Conservation (phyloP, 1,284 basidiomycete species). For the Ustilago shanxiensis region DNA sequence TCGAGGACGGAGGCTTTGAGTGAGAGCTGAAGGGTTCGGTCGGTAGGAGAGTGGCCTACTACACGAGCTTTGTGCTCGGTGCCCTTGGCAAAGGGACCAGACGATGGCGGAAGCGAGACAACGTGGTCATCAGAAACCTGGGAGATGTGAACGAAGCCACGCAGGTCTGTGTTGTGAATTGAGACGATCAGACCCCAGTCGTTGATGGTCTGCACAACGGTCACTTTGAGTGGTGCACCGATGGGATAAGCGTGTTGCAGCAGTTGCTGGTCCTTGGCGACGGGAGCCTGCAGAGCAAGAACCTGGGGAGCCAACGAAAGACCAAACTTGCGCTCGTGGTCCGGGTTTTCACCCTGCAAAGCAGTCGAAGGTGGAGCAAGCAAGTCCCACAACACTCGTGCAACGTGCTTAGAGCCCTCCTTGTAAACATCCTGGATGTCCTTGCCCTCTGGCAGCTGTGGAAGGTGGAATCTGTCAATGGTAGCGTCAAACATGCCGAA, state of each 20-base stretch:
- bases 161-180: conserved; percentile 49
- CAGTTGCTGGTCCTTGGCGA: conserved; percentile 30
- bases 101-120: conserved; percentile 77
- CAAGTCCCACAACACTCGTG: conserved; percentile 81
- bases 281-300: conserved; percentile 51
- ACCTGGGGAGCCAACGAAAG: conserved; percentile 63
- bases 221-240: conserved; percentile 56
- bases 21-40: conserved; percentile 88
- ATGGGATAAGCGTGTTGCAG: conserved; percentile 61
- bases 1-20: conserved; percentile 85
- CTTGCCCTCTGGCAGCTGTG: conserved; percentile 62
- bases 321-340: conserved; percentile 62
- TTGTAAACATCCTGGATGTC: conserved; percentile 69
- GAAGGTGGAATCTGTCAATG: conserved; percentile 85
- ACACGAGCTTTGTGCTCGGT: conserved; percentile 84
- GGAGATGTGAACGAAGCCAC: conserved; percentile 77
- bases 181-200: conserved; percentile 66
- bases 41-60: conserved; percentile 86
- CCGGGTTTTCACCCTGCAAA: conserved; percentile 45
- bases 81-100: conserved; percentile 59
- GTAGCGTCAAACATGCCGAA: conserved; percentile 95
- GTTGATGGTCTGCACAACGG: conserved; percentile 53
- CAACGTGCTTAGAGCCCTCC: conserved; percentile 81
- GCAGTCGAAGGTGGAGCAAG: conserved; percentile 44
- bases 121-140: conserved; percentile 92